Conservation (phyloP, 2,329 filamentous ascomycete species). For the Colletotrichum gigasporum region DNA sequence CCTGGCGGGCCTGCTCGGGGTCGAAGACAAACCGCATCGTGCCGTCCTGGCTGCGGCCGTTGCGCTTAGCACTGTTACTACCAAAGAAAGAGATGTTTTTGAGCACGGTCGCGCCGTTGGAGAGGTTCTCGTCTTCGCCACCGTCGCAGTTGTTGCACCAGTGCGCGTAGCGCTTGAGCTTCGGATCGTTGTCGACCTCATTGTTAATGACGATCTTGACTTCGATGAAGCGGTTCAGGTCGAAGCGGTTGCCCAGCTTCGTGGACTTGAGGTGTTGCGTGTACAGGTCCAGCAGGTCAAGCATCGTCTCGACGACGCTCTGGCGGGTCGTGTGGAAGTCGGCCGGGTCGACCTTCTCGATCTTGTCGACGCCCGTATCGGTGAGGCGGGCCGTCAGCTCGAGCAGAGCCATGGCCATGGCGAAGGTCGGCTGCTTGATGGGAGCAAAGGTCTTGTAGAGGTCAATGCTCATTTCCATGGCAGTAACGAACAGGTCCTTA, state of each 20-base stretch:
- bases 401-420: conserved; percentile 83
- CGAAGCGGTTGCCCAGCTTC: conserved; percentile 76
- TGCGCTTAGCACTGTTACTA: conserved; percentile 49
- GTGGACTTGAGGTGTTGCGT: conserved; percentile 83
- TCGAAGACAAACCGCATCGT: conserved; percentile 93
- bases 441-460: conserved; percentile 93
- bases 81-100: conserved; percentile 49
- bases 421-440: conserved; percentile 87
- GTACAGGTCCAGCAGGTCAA: conserved; percentile 92
- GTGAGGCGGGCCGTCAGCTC: conserved; percentile 81
- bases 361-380: conserved; percentile 60
- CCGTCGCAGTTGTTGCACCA: conserved; percentile 64
- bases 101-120: conserved; percentile 48
- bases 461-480: conserved; percentile 87
- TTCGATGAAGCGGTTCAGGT: conserved; percentile 82
- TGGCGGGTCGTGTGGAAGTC: conserved; percentile 57
- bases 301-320: conserved; percentile 77
- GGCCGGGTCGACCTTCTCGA: conserved; percentile 59
- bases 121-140: conserved; percentile 45
- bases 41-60: conserved; percentile 66
- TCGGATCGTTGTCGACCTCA: conserved; percentile 72
- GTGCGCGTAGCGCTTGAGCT: conserved; percentile 70
- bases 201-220: conserved; percentile 89
- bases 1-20: conserved; percentile 75
- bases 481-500: conserved; percentile 69